Evolutionary conservation across 768 basidiomycete species (phyloP).

Genomic region (Chalciporus pseudorubinellus): DNA sequence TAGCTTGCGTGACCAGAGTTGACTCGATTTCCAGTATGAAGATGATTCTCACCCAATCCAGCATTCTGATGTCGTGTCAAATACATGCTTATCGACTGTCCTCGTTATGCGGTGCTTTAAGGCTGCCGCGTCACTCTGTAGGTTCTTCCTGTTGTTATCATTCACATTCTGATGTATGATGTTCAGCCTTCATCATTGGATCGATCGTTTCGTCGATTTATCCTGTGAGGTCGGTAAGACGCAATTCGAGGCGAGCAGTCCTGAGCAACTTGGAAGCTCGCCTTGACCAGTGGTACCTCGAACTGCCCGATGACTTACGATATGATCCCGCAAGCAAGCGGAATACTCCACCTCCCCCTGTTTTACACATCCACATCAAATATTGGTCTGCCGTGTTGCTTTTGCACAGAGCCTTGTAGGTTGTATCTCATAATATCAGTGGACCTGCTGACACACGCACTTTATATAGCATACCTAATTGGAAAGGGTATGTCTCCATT

Average conservation of each 20-base stretch:
- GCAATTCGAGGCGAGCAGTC: slow-evolving; percentile 45
- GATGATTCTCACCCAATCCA: slow-evolving; percentile 57
- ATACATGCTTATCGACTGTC: slow-evolving; percentile 38
- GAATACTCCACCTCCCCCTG: slow-evolving; percentile 56
- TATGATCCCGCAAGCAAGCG: slow-evolving; percentile 57
- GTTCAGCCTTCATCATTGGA: slow-evolving; percentile 64
- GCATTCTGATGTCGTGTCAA: slow-evolving; percentile 35
- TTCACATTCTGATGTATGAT: background rate
- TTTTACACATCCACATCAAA: slow-evolving; percentile 67
- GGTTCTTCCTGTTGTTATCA: slow-evolving; percentile 21
- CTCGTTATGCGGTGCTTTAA: slow-evolving; percentile 56
- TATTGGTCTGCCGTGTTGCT: slow-evolving; percentile 77
- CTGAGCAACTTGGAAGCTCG: slow-evolving; percentile 59
- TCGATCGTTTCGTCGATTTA: slow-evolving; percentile 67
- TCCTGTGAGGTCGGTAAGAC: slow-evolving; percentile 55
- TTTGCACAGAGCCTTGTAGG: slow-evolving; percentile 78
- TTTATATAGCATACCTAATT: slow-evolving; percentile 62
- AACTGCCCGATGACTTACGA: slow-evolving; percentile 60
- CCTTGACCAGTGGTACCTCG: slow-evolving; percentile 72
- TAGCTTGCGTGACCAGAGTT: background rate
- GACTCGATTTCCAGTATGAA: slow-evolving; percentile 45
- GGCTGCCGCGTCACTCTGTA: slow-evolving; percentile 58
- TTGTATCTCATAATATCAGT: slow-evolving; percentile 13
- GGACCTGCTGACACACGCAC: slow-evolving; percentile 10
- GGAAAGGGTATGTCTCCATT: slow-evolving; percentile 49